These are phyloP conservation scores for Gossypium laxum DNA, from an alignment of 441 rosid genomes.

Conservation along the genomic window DNA sequence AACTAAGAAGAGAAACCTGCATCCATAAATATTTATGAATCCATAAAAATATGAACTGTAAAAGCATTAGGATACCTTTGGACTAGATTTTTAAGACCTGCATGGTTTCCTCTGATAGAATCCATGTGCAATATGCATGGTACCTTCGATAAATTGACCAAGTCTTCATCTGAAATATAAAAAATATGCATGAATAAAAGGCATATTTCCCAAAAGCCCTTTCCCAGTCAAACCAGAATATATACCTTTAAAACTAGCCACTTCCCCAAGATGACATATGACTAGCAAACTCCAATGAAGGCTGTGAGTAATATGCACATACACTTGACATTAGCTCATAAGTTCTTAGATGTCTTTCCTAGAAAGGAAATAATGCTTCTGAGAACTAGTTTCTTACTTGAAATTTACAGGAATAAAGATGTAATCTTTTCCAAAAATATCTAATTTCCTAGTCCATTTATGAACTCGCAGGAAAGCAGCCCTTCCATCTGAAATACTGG, in stretches of 20 bases:
- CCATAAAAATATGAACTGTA: not conserved
- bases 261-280: slow-evolving; percentile 61
- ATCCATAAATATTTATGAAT: not conserved
- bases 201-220: slow-evolving; percentile 4
- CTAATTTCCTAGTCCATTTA: slow-evolving; percentile 68
- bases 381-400: slow-evolving; percentile 34
- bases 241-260: slow-evolving; percentile 42
- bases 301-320: slow-evolving; percentile 26
- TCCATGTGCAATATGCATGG: slow-evolving; percentile 74
- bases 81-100: slow-evolving; percentile 54
- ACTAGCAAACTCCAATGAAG: slow-evolving; percentile 72
- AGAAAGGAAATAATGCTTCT: not conserved
- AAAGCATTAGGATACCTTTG: slow-evolving; percentile 40
- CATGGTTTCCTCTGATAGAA: slow-evolving; percentile 57
- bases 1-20: not conserved
- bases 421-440: slow-evolving; percentile 63
- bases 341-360: slow-evolving; percentile 7
- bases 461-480: slow-evolving; percentile 68
- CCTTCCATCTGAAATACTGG: slow-evolving; percentile 58
- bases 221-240: slow-evolving; percentile 17
- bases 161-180: slow-evolving; percentile 31
- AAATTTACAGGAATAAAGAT: slow-evolving; percentile 66
- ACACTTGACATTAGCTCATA: slow-evolving; percentile 22
- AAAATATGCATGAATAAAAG: slow-evolving; percentile 2
- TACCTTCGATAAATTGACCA: slow-evolving; percentile 30